Conservation (phyloP, 176 grass and related monocot genomes). For the Oryza brachyantha region DNA sequence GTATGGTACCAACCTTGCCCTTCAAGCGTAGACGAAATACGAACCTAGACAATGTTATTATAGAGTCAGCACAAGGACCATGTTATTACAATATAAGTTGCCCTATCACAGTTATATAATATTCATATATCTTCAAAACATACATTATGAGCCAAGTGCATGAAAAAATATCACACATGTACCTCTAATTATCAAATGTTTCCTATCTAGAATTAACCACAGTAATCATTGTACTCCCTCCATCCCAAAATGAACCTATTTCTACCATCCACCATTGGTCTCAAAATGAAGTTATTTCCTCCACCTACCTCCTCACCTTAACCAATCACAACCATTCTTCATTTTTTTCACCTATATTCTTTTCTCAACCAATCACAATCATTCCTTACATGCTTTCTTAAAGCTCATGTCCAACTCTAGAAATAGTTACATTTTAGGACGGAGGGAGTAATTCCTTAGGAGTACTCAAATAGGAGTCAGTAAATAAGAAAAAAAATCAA, state of each 20-base stretch:
- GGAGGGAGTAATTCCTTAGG: no score
- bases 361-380: no score
- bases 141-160: not conserved
- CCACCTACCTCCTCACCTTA: no score
- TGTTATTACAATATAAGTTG: slow-evolving; percentile 15
- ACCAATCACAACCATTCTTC: no score
- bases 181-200: not conserved
- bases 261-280: no score
- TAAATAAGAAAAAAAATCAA: slow-evolving; percentile 9
- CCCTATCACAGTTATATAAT: slow-evolving; percentile 5
- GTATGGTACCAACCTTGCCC: slow-evolving; percentile 79
- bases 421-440: no score
- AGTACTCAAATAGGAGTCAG: not conserved
- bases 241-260: no score
- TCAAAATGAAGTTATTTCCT: no score
- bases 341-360: no score
- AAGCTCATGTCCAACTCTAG: no score
- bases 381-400: no score
- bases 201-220: not conserved
- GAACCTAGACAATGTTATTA: slow-evolving; percentile 64
- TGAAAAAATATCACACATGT: slow-evolving; percentile 12
- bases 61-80: slow-evolving; percentile 19
- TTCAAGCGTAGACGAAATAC: slow-evolving; percentile 73
- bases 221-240: not conserved
- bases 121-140: not conserved